Base-by-base conservation (phyloP, 2,329 filamentous ascomycete species). In the Didymella pinodella region DNA sequence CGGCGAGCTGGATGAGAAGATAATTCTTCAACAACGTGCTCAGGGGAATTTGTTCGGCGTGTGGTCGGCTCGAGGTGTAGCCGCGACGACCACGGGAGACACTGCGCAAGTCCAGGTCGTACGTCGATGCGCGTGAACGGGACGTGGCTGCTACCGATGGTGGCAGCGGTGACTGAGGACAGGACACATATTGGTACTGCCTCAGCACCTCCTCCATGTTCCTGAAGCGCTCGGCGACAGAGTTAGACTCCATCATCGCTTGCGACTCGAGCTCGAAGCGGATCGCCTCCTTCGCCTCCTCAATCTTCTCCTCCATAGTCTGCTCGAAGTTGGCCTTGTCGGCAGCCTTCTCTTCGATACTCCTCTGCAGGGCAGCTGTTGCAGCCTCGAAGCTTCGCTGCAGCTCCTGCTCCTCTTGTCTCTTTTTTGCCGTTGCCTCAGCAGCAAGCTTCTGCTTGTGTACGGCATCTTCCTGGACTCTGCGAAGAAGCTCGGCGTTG, bases 1-100 rank as follows among this genome's bases (percentile, higher is more conserved):
- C 86, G 44, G 79, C 78, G 2, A 82, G 77, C 20, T 86, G 73
- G 1, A 85, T 73, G 25, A 80, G 75, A 18, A 86, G 57, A 64
- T 86, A 87, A 66, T 86, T 86, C 58, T 79, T 76, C 44, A 86
- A 60, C 14, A 87, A 74, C 0, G 81, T 81, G 16, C 78, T 75
- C 0, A 88, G 74, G 2, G 84, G 84, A 20, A 86, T 78, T 16
- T 87, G 78, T 2, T 67, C 64, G 2, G 63, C 56, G 36, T 49
- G 61, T 22, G 58, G 59, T 32, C 50, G 59, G 16, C 54, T 59
- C 12, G 66, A 65, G 7, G 57, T 60, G 48, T 60, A 60, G 7
- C 57, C 57, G 5, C 57, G 51, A 31, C 50, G 53, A 31, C 51
- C 59, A 10, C 64, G 65, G 8, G 59, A 48, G 14, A 55, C 57